phyloP scores from a whole-genome alignment of 2,329 filamentous ascomycete genomes.

The Fusarium napiforme region DNA sequence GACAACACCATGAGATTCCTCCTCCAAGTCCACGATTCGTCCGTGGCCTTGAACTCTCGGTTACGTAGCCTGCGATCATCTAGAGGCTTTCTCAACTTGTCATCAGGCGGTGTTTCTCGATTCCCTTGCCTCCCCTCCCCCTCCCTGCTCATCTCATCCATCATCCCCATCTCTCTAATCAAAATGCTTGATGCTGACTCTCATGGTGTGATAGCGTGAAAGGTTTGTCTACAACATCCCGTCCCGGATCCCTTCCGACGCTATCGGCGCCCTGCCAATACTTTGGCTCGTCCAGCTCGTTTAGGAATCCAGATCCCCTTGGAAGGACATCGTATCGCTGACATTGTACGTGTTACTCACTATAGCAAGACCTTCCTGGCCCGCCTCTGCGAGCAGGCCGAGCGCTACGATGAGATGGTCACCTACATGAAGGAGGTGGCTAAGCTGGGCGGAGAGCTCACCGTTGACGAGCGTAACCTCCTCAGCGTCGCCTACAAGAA shows the following conservation, averaged over 20 bases:
- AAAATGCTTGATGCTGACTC: conserved; percentile 49
- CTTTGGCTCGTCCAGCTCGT: conserved; percentile 33
- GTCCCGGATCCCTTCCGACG: conserved; percentile 25
- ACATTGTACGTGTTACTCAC: conserved; percentile 44
- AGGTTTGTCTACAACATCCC: conserved; percentile 62
- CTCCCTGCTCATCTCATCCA: conserved; percentile 10
- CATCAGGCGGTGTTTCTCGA: background rate
- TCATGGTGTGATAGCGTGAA: conserved; percentile 67
- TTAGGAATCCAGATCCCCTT: conserved; percentile 30
- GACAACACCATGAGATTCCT: conserved; percentile 27
- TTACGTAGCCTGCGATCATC: conserved; percentile 10
- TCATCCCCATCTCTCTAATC: conserved; percentile 20
- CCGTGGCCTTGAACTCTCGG: background rate
- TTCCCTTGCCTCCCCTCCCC: background rate
- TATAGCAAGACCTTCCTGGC: conserved; percentile 99
- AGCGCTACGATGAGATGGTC: conserved; percentile 99
- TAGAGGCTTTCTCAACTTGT: background rate
- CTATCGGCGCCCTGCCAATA: conserved; percentile 22
- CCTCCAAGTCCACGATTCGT: conserved; percentile 8
- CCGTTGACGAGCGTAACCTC: conserved; percentile 98
- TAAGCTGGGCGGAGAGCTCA: conserved; percentile 83
- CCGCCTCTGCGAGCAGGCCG: conserved; percentile 99
- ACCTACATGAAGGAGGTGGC: conserved; percentile 99
- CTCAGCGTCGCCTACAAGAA: conserved; percentile 99
- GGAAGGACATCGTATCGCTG: conserved; percentile 40